Base-by-base conservation (phyloP, 2,329 filamentous ascomycete genomes). In the Exophiala phaeomuriformis region DNA sequence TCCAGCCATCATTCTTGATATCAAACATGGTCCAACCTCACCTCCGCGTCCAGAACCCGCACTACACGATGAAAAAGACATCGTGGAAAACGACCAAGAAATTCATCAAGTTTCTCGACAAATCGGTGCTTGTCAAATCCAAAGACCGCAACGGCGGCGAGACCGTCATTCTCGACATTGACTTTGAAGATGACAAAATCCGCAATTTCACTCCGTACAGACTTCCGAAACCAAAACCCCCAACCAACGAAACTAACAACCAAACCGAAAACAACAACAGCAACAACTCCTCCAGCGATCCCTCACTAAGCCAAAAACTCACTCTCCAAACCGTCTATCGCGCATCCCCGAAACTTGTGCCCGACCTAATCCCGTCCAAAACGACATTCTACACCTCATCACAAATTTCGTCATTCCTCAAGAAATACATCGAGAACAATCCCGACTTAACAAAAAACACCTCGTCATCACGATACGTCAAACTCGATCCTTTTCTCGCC, bases 71-170 rank as follows among this genome's bases (percentile, higher is more conserved):
- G 67, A 86, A 85, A 64, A 86, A 85, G 68, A 83, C 82, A 2
- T 82, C 78, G 57, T 85, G 80, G 80, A 86, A 86, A 69, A 85
- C 80, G 56, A 77, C 83, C 55, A 83, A 81, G 64, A 86, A 84
- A 60, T 85, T 86, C 65, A 78, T 86, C 68, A 86, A 85, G 62
- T 72, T 78, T 49, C 71, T 86, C 6, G 82, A 85, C 66, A 86
- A 85, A 66, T 71, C 79, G 45, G 66, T 73, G 12, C 70, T 85
- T n/a, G 67, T 84, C 60, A 84, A 82, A 63, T 77, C 75, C 43
- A 86, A 86, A 64, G 83, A 85, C 47, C 75, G 80, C 35, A 80
- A 77, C 56, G 80, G 81, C 3, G 78, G 82, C 35, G 83, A 86
- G 64, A 81, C 79, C 0, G 75, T 83, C 7, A 79, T 86, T 47